Conservation (phyloP, 371 early-diverging fungal species). For the Apophysomyces ossiformis region DNA sequence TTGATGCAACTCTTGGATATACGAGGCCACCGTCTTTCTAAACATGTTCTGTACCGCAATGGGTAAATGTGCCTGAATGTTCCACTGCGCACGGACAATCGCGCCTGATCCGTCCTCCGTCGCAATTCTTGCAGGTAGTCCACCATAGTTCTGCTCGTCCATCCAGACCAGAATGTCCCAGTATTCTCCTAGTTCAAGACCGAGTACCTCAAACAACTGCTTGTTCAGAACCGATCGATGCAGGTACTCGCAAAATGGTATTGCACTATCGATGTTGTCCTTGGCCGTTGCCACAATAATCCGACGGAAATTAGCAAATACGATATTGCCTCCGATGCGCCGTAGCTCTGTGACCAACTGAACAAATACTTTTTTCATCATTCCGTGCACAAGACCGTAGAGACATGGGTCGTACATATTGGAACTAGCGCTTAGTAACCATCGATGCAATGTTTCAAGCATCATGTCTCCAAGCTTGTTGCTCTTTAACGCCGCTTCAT, state of each 20-base stretch:
- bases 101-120: slow-evolving; percentile 16
- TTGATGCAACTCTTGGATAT: slow-evolving; percentile 56
- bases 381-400: slow-evolving; percentile 72
- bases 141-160: slow-evolving; percentile 90
- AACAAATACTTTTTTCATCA: slow-evolving; percentile 90
- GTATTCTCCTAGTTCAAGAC: slow-evolving; percentile 63
- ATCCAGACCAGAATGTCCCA: slow-evolving; percentile 93
- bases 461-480: slow-evolving; percentile 73
- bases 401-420: slow-evolving; percentile 87
- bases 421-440: slow-evolving; percentile 81
- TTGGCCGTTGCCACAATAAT: slow-evolving; percentile 85
- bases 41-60: slow-evolving; percentile 73
- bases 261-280: slow-evolving; percentile 69
- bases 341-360: slow-evolving; percentile 82
- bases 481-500: slow-evolving; percentile 58
- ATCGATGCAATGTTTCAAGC: slow-evolving; percentile 85
- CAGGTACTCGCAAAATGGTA: slow-evolving; percentile 76
- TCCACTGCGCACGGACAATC: slow-evolving; percentile 68
- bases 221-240: slow-evolving; percentile 69
- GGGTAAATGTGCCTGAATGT: slow-evolving; percentile 87
- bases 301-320: slow-evolving; percentile 82
- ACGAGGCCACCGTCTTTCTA: slow-evolving; percentile 55
- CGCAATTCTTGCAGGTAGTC: slow-evolving; percentile 46
- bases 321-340: slow-evolving; percentile 74
- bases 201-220: slow-evolving; percentile 77